A percentile compares a stretch with the other conserved stretches of the same genome.
These are phyloP conservation scores for Macadamia integrifolia DNA, from an alignment of 164 flowering plant species.

Conservation along the genomic window DNA sequence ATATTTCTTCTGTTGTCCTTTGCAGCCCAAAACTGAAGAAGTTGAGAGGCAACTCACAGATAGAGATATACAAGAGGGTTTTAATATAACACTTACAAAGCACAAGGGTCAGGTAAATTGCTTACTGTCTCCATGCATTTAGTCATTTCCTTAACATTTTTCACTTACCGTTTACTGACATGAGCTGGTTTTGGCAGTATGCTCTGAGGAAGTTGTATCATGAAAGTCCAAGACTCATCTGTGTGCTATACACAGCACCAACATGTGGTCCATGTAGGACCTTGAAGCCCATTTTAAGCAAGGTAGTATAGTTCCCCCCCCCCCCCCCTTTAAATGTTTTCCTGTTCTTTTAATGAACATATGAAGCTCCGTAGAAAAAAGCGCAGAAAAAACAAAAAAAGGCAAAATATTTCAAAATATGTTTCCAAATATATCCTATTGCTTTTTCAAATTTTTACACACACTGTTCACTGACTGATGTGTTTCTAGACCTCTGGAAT, in stretches of 20 bases:
- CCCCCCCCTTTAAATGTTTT: background rate
- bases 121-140: conserved; percentile 2
- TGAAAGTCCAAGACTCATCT: conserved; percentile 94
- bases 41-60: conserved; percentile 72
- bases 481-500: too few species aligned
- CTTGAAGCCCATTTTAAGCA: conserved; percentile 91
- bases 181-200: conserved; percentile 48
- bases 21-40: conserved; percentile 77
- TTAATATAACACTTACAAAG: conserved; percentile 80
- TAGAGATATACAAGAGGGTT: conserved; percentile 70
- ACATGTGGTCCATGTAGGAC: conserved; percentile 99
- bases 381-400: too few species aligned
- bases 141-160: conserved; percentile 1
- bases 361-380: too few species aligned
- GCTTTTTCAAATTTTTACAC: too few species aligned
- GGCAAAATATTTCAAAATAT: too few species aligned
- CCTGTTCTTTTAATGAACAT: too few species aligned
- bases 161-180: conserved; percentile 4
- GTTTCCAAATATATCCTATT: too few species aligned
- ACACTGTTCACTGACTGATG: too few species aligned
- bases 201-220: conserved; percentile 92
- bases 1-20: background rate
- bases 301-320: conserved; percentile 38
- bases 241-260: conserved; percentile 91
- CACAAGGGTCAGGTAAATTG: conserved; percentile 85